Percentiles rank a stretch among this genome's conserved stretches.
These are phyloP conservation scores for Dioscorea dumetorum DNA, from an alignment of 106 monocot species.

Conservation along the genomic window DNA sequence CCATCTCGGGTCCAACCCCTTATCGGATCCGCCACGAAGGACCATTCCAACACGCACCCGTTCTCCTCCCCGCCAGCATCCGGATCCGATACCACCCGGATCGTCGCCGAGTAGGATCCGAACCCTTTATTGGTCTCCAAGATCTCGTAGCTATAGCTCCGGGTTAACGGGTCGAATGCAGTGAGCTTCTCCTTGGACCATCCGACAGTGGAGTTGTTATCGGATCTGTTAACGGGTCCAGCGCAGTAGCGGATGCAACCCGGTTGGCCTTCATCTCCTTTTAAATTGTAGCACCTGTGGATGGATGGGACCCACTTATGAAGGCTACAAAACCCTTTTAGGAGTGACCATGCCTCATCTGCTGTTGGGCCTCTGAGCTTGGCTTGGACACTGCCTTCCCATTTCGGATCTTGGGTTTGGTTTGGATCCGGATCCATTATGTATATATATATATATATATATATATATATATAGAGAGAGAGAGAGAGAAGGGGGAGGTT, in stretches of 20 bases:
- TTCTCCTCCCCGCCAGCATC: background rate
- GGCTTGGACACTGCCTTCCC: conserved; percentile 1
- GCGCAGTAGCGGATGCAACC: conserved; percentile 16
- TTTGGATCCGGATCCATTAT: too few species aligned
- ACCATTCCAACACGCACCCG: conserved; percentile 24
- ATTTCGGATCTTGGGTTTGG: background rate
- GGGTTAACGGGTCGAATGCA: conserved; percentile 1
- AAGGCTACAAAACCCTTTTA: conserved; percentile 6
- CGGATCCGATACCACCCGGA: conserved; percentile 12
- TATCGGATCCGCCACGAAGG: conserved; percentile 20
- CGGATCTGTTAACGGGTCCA: conserved; percentile 7
- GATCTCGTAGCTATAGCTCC: conserved; percentile 21
- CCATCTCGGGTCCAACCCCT: conserved; percentile 9
- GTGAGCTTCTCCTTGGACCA: conserved; percentile 32
- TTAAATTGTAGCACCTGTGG: background rate
- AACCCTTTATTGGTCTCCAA: conserved; percentile 25
- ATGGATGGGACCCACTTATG: conserved; percentile 3
- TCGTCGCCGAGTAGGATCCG: conserved; percentile 7
- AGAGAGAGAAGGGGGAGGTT: too few species aligned
- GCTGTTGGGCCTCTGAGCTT: background rate
- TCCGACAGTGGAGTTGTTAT: background rate
- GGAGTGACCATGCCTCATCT: conserved; percentile 9
- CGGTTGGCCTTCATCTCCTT: background rate
- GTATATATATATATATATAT: too few species aligned
- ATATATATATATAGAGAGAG: too few species aligned